Evolutionary conservation across 805 yeast species (phyloP), one percentile per base, ranked within the genome.

Genomic region (Hanseniaspora thailandica): DNA sequence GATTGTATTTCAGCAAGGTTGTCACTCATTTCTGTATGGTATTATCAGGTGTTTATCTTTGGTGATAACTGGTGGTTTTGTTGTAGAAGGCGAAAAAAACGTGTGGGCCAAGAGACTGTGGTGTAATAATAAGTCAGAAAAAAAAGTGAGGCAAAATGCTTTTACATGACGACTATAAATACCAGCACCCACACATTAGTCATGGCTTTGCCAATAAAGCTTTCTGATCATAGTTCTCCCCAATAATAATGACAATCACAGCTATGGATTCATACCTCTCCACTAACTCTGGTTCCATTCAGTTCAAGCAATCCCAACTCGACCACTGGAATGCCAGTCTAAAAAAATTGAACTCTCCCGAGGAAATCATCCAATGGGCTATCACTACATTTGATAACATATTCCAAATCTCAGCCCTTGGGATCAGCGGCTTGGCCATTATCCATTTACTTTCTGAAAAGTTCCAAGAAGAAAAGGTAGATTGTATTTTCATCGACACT

Each of bases 341-440:
- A 20, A 69, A 74, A n/a, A 63, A 69, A 7, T 65, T 77, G 17
- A 31, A 58, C 1, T 62, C 78, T 1, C 87, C 97, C 0, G 77
- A 79, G 58, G 86, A 86, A 55, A 80, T 90, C 55, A 68, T 90
- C 26, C 70, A 74, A 61, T 90, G 97, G 97, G 78, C 96, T 0
- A 68, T 83, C 15, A 66, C 77, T n/a, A 86, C 95, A 0, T 81
- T 89, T 62, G 96, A 96, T 2, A 73, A 80, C 39, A 70, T 90
- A 36, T 89, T 66, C 62, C 97, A 90, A 68, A 88, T 96, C 1
- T 87, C 97, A 0, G 97, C 97, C 1, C 88, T 90, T 68, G 97
- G 97, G 0, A 73, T 90, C 45, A 86, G 96, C 1, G 97, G 97
- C 0, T 69, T 90, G 55, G 95, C 84, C 30, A 89, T 90, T 12